phyloP scores from a whole-genome alignment of 2,329 filamentous ascomycete genomes.

The Alternaria viburni region DNA sequence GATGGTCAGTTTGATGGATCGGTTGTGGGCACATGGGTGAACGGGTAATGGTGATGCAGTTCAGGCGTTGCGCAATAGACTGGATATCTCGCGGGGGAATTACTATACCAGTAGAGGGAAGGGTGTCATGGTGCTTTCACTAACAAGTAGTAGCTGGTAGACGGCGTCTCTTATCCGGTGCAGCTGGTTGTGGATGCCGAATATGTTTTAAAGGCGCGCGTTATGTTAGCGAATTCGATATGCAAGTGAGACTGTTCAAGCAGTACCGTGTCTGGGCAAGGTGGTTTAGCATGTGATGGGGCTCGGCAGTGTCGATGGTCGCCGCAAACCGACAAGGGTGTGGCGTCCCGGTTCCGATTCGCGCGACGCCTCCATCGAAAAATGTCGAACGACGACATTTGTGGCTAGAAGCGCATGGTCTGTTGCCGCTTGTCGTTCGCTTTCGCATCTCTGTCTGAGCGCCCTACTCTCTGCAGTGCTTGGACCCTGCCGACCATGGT shows the following conservation, averaged over 20 bases:
- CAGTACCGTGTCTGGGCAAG: background rate
- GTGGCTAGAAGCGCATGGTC: conserved; percentile 10
- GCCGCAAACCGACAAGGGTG: conserved; percentile 11
- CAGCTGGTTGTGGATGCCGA: background rate
- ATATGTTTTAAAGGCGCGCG: background rate
- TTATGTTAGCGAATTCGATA: background rate
- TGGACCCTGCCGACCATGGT: conserved; percentile 8
- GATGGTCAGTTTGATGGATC: background rate
- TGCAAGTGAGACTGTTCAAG: background rate
- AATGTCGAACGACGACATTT: conserved; percentile 22
- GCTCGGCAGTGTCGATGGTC: conserved; percentile 14
- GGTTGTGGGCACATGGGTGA: background rate
- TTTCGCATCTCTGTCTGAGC: conserved; percentile 1
- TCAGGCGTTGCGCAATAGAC: conserved; percentile 10
- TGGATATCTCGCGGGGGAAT: background rate
- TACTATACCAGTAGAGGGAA: background rate
- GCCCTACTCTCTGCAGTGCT: conserved; percentile 5
- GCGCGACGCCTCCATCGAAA: conserved; percentile 19
- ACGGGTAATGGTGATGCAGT: background rate
- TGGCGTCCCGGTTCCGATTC: conserved; percentile 15
- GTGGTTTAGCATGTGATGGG: background rate
- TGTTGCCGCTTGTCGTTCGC: conserved; percentile 6
- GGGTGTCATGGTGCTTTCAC: background rate
- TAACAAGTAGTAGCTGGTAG: background rate
- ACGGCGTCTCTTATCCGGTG: background rate